phyloP scores from a whole-genome alignment of 768 basidiomycete genomes.

The Floccularia luteovirens region DNA sequence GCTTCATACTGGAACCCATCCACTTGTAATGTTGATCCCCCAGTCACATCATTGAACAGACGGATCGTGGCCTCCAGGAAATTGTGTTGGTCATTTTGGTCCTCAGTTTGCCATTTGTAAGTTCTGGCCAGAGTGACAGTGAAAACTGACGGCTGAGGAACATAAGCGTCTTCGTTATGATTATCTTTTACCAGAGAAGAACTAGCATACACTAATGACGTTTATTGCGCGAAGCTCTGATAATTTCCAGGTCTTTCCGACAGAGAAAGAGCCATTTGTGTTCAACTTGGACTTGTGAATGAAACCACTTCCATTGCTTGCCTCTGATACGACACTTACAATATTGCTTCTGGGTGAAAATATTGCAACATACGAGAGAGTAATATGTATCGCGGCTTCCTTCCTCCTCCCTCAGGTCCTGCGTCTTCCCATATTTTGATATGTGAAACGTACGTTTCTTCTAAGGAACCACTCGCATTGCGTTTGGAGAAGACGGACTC shows the following conservation, averaged over 20 bases:
- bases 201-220: constrained; percentile 56
- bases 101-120: constrained; percentile 88
- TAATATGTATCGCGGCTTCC: constrained; percentile 87
- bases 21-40: constrained; percentile 41
- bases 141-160: constrained; percentile 51
- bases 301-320: constrained; percentile 53
- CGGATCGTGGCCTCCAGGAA: constrained; percentile 67
- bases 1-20: constrained; percentile 48
- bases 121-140: constrained; percentile 84
- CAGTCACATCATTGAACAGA: constrained; percentile 44
- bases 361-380: constrained; percentile 66
- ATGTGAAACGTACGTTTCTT: constrained; percentile 82
- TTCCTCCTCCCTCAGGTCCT: constrained; percentile 54
- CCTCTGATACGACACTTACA: constrained; percentile 32
- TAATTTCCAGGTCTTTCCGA: constrained; percentile 94
- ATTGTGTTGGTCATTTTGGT: constrained; percentile 54
- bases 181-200: constrained; percentile 3
- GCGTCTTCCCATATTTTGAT: constrained; percentile 93
- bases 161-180: constrained; percentile 7
- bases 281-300: constrained; percentile 98
- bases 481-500: constrained; percentile 76
- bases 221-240: constrained; percentile 77
- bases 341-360: constrained; percentile 2
- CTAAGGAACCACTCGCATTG: constrained; percentile 52
- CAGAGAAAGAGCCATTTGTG: constrained; percentile 88